Conservation (phyloP, 2,329 filamentous ascomycete species). For the Ilyonectria destructans region DNA sequence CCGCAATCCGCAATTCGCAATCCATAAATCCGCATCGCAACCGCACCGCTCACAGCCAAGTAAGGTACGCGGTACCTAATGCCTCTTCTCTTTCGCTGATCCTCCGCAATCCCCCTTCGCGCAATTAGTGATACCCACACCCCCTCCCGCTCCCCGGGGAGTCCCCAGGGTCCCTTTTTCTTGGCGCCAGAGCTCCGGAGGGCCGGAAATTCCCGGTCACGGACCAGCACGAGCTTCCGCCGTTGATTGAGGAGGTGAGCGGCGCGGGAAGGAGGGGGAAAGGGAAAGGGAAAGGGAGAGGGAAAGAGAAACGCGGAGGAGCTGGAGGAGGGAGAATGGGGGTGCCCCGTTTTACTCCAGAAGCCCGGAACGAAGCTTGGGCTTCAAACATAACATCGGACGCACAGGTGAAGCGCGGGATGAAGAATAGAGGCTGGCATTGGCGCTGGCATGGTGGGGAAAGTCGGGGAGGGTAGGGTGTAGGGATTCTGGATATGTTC, state of each 20-base stretch:
- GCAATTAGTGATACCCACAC: constrained; percentile 23
- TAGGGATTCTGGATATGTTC: constrained; percentile 10
- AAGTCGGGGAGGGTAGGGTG: constrained; percentile 14
- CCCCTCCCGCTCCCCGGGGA: constrained; percentile 23
- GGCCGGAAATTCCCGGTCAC: constrained; percentile 36
- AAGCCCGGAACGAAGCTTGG: neutral
- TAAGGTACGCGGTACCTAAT: neutral
- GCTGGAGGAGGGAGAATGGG: neutral
- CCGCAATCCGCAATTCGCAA: constrained; percentile 2
- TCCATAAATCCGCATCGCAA: constrained; percentile 5
- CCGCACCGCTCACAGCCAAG: constrained; percentile 8
- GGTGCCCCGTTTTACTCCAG: neutral
- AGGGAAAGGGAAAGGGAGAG: too few species aligned
- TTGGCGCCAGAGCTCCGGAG: constrained; percentile 29
- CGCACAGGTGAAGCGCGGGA: constrained; percentile 1
- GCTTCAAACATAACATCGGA: neutral
- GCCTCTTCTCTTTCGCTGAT: neutral
- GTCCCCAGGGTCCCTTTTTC: neutral
- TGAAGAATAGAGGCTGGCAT: neutral
- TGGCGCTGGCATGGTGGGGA: constrained; percentile 5
- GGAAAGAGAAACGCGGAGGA: neutral
- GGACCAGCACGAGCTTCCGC: constrained; percentile 7
- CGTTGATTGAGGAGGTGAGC: neutral
- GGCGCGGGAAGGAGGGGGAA: neutral
- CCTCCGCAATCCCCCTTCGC: neutral